Percentiles rank a stretch among this genome's conserved stretches.
Conservation (phyloP, 257 asterid genomes). For the Hygrophila difformis region DNA sequence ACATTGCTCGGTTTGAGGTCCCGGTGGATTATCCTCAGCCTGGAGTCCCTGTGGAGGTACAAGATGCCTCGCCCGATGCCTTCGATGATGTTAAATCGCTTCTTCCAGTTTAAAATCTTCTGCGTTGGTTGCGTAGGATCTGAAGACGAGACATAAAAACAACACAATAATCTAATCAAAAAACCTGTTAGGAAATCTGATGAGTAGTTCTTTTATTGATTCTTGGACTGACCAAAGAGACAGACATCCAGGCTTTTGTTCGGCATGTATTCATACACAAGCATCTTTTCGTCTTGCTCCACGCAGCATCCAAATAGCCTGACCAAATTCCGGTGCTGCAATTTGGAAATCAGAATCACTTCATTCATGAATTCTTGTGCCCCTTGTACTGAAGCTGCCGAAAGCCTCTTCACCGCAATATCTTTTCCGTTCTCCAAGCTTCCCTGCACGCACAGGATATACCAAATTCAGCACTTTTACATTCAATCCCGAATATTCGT, state of each 20-base stretch:
- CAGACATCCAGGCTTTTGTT: constrained; percentile 24
- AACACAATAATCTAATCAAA: too few relatives aligned
- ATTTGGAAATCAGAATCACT: constrained; percentile 28
- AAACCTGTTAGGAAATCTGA: too few relatives aligned
- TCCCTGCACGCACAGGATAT: constrained; percentile 22
- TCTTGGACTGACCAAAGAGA: constrained; percentile 19
- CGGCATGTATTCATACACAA: constrained; percentile 39
- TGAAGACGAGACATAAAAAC: not conserved
- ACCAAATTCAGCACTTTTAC: not conserved
- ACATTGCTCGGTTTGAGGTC: constrained; percentile 62
- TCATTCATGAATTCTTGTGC: constrained; percentile 38
- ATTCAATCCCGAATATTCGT: not conserved
- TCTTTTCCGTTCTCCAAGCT: constrained; percentile 20
- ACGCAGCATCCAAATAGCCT: constrained; percentile 34
- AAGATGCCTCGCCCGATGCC: constrained; percentile 62
- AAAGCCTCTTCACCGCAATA: constrained; percentile 17
- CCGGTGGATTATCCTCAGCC: constrained; percentile 48
- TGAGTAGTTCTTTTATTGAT: too few relatives aligned
- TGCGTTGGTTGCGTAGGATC: constrained; percentile 24
- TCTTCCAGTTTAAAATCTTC: constrained; percentile 34
- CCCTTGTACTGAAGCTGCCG: constrained; percentile 33
- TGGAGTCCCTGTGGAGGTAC: constrained; percentile 64
- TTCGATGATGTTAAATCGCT: constrained; percentile 38
- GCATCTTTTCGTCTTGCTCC: constrained; percentile 31
- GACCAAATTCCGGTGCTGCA: constrained; percentile 40